Evolutionary conservation across 352 stramenopile species (phyloP), one percentile per base, ranked within the genome.

Genomic region (Phytophthora sp.): DNA sequence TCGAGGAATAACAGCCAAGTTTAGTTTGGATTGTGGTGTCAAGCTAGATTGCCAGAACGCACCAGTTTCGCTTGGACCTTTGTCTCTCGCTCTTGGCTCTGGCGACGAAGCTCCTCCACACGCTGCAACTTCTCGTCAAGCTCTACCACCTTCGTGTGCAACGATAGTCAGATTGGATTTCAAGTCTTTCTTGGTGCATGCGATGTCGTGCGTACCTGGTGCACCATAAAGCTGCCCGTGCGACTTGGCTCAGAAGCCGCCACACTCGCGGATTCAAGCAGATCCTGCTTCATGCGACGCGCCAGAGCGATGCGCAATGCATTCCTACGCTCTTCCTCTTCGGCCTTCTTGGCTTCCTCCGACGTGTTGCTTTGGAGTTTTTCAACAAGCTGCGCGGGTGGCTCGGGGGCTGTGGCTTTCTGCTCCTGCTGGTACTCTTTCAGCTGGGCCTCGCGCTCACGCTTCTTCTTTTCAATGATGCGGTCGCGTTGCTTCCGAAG

Each of bases 401-500:
- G 77, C 55, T 92, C 84, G 1, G 78, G 68, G 3, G 77, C 74
- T 15, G 62, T 84, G 38, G 70, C 73, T 34, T 93, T 92, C 27
- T 89, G 76, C 65, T 92, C 81, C 27, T 91, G 73, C 12, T 86
- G 76, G 63, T 83, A 94, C 53, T 88, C 79, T 52, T 91, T 87
- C n/a, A 94, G 66, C 41, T 90, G 74, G 15, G 38, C 35, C 56
- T 92, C 79, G 18, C 86, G 76, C 69, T 95, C 79, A 26, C 81
- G 77, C 53, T 87, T 84, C 77, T 93, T 93, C 72, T 93, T 93
- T 48, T 87, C 80, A n/a, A 95, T 63, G 31, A 93, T 87, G 38
- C 74, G 74, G 41, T 93, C 85, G 35, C 83, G 84, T 49, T 94
- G 86, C 54, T 87, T 79, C 31, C 77, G 68, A 38, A 95, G 53